Evolutionary conservation across 1,284 basidiomycete species (phyloP), one percentile per base, ranked within the genome.

Genomic region (Gymnopus androsaceus): DNA sequence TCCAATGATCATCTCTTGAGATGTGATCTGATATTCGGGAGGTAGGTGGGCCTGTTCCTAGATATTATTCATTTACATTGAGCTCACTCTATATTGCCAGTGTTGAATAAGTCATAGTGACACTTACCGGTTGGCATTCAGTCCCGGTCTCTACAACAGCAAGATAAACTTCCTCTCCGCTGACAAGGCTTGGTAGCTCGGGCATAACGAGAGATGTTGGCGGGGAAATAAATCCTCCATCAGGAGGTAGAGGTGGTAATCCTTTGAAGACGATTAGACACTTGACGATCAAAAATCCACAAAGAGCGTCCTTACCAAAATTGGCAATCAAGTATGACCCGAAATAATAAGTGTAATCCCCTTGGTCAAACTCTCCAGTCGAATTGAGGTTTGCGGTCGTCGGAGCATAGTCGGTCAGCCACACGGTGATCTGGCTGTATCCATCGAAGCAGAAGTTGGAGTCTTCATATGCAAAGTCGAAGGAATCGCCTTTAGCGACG

Each of bases 401-500:
- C 15, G 63, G 63, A 46, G 52, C 57, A 30, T 47, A 58, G 50
- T 59, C 55, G 25, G 58, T 57, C 33, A 64, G 60, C 60, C 60
- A 64, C 14, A 63, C 62, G 12, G 54, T 51, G 45, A 63, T 61
- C 7, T 59, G 51, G 21, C 45, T 58, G 56, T 64, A 64, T 31
- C 63, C 63, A 38, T 55, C 59, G 12, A 63, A 42, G 34, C 63
- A 64, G 62, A 61, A 64, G 56, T 64, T 61, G 14, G 56, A 59
- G 36, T 63, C 60, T 34, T 38, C 25, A 52, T 61, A 64, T 12
- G 30, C 47, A 53, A 64, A 64, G 17, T 59, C 50, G 46, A 64
- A 51, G 4, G 48, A 17, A 1, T 9, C 34, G 3, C 56, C 58
- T 6, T 53, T 34, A 19, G 51, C 30, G 45, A 55, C 45, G 37